Evolutionary conservation across 1,284 basidiomycete genomes (phyloP).

Genomic region (Xerocomus minutiporus): DNA sequence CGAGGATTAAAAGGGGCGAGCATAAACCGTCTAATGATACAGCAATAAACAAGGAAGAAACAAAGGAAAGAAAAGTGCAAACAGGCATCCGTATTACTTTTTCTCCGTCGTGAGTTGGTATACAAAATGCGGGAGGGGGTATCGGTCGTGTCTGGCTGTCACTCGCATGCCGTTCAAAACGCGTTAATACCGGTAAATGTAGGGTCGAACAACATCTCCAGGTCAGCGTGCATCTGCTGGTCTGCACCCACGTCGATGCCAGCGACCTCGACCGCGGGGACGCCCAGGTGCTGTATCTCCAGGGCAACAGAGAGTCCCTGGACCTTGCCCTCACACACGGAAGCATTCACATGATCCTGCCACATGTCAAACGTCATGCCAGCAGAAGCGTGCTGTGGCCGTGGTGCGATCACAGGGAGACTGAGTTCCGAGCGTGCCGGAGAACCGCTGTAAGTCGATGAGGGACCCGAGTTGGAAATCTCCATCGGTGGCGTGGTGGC

Average conservation of each 20-base stretch:
- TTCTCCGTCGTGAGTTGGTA: background rate
- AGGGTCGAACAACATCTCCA: background rate
- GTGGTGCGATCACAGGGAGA: conserved; percentile 34
- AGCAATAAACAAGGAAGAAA: background rate
- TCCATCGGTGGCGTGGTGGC: conserved; percentile 1
- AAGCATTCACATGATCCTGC: conserved; percentile 9
- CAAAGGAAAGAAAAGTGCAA: background rate
- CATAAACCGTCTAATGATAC: background rate
- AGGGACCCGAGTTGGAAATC: conserved; percentile 33
- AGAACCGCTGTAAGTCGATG: conserved; percentile 45
- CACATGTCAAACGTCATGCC: conserved; percentile 25
- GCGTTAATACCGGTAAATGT: background rate
- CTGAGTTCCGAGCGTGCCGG: conserved; percentile 39
- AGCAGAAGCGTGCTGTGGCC: conserved; percentile 28
- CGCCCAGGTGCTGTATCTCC: background rate
- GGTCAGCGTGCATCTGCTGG: background rate
- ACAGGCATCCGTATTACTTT: background rate
- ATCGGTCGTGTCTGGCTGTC: background rate
- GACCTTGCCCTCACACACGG: background rate
- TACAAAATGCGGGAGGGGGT: background rate
- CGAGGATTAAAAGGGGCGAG: too few relatives aligned
- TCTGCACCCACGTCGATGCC: background rate
- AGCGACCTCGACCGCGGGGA: background rate
- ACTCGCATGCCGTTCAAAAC: background rate
- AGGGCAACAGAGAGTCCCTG: background rate